Conservation (phyloP, 192 early-diverging fungal species). For the Coemansia sp. region DNA sequence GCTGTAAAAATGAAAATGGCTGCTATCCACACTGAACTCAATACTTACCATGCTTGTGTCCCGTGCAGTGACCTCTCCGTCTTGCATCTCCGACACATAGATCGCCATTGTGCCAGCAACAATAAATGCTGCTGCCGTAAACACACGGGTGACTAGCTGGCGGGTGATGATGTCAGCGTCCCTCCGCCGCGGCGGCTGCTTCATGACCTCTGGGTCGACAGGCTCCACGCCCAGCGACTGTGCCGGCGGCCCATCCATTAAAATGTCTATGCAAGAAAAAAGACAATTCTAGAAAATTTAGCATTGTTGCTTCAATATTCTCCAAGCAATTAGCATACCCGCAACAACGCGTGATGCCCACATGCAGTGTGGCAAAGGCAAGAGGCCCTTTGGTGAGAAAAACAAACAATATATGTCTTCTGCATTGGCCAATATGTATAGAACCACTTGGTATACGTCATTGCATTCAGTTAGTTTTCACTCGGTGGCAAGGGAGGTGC, state of each 20-base stretch:
- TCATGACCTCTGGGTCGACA: constrained; percentile 89
- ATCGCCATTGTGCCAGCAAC: constrained; percentile 83
- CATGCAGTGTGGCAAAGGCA: not conserved
- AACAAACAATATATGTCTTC: not conserved
- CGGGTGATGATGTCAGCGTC: constrained; percentile 79
- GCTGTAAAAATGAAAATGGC: too few relatives aligned
- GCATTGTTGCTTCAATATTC: not conserved
- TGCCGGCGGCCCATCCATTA: constrained; percentile 97
- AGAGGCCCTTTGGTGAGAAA: not conserved
- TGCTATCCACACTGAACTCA: not conserved
- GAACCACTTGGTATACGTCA: not conserved
- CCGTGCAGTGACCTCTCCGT: constrained; percentile 66
- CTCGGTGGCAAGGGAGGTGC: constrained; percentile 1
- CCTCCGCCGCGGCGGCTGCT: constrained; percentile 76
- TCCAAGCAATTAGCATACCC: not conserved
- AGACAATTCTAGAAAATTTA: not conserved
- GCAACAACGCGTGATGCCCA: not conserved
- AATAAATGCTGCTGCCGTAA: constrained; percentile 77
- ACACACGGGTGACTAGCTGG: constrained; percentile 68
- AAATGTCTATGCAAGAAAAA: constrained; percentile 69
- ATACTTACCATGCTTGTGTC: constrained; percentile 86
- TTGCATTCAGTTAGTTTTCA: not conserved
- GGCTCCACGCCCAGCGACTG: constrained; percentile 96
- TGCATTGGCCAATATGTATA: not conserved
- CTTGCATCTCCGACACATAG: constrained; percentile 75